Evolutionary conservation across 2,329 filamentous ascomycete species (phyloP).

Genomic region (Xylaria sp.): DNA sequence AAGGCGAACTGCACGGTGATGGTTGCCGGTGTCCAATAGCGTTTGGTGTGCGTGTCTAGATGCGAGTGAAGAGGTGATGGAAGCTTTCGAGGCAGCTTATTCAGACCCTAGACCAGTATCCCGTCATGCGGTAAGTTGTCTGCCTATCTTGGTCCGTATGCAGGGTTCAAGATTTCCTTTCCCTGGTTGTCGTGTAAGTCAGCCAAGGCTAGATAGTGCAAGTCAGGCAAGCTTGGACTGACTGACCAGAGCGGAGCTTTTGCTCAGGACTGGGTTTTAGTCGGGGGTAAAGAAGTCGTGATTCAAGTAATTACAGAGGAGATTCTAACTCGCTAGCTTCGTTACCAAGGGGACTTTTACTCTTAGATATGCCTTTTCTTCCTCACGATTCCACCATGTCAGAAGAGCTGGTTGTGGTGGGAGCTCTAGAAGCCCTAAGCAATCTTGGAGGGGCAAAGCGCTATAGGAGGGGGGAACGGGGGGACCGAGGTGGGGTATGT

Average conservation of each 20-base stretch:
- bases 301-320: constrained; percentile 15
- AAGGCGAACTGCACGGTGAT: constrained; percentile 30
- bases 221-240: constrained; percentile 9
- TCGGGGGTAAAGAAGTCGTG: neutral
- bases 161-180: constrained; percentile 21
- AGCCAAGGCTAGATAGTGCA: constrained; percentile 1
- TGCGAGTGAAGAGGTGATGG: constrained; percentile 24
- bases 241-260: constrained; percentile 9
- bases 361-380: constrained; percentile 6
- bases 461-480: no score
- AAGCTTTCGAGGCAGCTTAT: constrained; percentile 18
- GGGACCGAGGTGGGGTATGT: constrained; percentile 28
- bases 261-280: neutral
- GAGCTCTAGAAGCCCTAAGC: constrained; percentile 1
- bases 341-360: neutral
- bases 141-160: constrained; percentile 12
- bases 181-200: neutral
- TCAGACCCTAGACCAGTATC: constrained; percentile 27
- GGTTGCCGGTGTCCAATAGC: constrained; percentile 32
- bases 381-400: neutral
- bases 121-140: constrained; percentile 16
- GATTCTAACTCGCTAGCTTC: neutral
- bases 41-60: constrained; percentile 8
- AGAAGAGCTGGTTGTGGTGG: constrained; percentile 7
- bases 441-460: constrained; percentile 35